A percentile compares a stretch with the other conserved stretches of the same genome.
Conservation (phyloP, 768 basidiomycete genomes). For the Mycena kentingensis region DNA sequence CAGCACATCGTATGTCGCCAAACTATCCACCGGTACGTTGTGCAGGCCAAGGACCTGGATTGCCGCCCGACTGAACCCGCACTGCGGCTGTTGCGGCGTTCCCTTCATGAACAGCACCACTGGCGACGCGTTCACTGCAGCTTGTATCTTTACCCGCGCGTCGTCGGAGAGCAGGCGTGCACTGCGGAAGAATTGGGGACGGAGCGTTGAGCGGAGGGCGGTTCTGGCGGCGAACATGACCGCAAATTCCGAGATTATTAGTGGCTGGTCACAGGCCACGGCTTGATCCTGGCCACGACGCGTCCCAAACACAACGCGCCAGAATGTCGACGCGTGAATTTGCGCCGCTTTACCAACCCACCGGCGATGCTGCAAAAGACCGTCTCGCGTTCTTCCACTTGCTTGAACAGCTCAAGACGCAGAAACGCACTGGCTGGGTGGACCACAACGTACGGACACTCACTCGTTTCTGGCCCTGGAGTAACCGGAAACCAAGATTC, state of each 20-base stretch:
- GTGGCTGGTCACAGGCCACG: neutral
- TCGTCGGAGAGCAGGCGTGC: conserved; percentile 63
- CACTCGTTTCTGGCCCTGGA: neutral
- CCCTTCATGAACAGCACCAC: conserved; percentile 99
- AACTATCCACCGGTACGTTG: conserved; percentile 74
- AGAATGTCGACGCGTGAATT: conserved; percentile 44
- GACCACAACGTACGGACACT: conserved; percentile 62
- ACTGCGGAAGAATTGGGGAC: neutral
- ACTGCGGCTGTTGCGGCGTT: conserved; percentile 80
- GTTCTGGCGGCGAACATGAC: neutral
- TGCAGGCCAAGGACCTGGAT: conserved; percentile 88
- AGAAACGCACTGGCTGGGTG: conserved; percentile 96
- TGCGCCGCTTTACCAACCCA: conserved; percentile 57
- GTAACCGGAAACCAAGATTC: conserved; percentile 54
- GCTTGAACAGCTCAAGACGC: conserved; percentile 89
- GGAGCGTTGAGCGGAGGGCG: neutral
- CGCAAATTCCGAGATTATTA: neutral
- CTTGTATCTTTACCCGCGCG: conserved; percentile 61
- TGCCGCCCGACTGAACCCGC: conserved; percentile 94
- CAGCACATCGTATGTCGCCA: conserved; percentile 89
- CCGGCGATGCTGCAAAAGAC: conserved; percentile 60
- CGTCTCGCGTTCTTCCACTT: conserved; percentile 90
- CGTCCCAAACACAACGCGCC: neutral
- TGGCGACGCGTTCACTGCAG: conserved; percentile 73
- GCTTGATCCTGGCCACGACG: neutral